phyloP scores from a whole-genome alignment of 2,329 filamentous ascomycete species.

The Magnaporthales sp. region DNA sequence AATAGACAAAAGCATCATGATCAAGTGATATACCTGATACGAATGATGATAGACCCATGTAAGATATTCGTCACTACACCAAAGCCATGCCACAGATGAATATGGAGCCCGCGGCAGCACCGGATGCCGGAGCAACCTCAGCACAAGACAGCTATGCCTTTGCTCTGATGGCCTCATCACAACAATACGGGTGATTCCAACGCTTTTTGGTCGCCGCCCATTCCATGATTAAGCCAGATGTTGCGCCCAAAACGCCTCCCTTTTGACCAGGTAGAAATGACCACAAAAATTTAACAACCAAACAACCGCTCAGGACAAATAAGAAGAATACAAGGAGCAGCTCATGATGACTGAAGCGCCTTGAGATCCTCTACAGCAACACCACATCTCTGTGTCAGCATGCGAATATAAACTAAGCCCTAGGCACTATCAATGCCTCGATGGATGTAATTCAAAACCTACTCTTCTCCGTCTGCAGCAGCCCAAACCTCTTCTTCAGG shows the following conservation, averaged over 20 bases:
- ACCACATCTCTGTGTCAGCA: neutral
- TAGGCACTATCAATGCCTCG: neutral
- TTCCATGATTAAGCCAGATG: conserved; percentile 1
- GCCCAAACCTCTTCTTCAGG: conserved; percentile 84
- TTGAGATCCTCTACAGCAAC: conserved; percentile 10
- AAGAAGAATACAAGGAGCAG: neutral
- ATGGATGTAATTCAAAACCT: conserved; percentile 16
- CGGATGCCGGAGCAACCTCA: neutral
- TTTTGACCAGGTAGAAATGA: neutral
- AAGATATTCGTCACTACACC: neutral
- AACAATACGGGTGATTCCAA: neutral
- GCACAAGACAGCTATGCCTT: neutral
- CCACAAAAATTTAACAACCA: neutral
- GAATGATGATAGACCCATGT: neutral
- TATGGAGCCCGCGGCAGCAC: neutral
- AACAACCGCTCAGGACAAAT: neutral
- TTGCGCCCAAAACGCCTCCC: conserved; percentile 1
- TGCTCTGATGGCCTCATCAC: neutral
- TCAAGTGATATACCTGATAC: neutral
- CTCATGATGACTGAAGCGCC: conserved; percentile 6
- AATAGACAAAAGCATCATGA: neutral
- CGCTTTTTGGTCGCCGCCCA: neutral
- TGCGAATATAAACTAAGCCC: neutral
- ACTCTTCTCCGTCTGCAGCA: conserved; percentile 76
- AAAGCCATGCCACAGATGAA: neutral